Percentiles rank a stretch among this genome's conserved stretches.
Conservation (phyloP, 2,329 filamentous ascomycete genomes). For the Aspergillus sp. region DNA sequence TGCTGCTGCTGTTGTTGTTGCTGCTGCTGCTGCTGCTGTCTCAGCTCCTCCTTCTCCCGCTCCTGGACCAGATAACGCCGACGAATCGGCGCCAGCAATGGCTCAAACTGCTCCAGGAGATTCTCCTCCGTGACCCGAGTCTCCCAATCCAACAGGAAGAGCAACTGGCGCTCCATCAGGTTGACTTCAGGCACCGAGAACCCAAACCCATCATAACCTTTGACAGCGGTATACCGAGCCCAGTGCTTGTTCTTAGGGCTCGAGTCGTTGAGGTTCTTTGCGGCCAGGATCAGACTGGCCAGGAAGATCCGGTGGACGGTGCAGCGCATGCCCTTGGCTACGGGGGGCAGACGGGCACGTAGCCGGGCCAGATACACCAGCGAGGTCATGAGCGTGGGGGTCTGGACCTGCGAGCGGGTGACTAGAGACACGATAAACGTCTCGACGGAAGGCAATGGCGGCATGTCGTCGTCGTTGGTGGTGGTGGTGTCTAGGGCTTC, state of each 20-base stretch:
- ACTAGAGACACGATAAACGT: conserved; percentile 89
- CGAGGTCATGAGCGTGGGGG: conserved; percentile 93
- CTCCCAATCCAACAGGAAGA: conserved; percentile 92
- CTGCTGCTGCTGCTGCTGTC: conserved; percentile 9
- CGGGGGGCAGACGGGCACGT: conserved; percentile 75
- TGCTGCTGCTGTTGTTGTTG: background rate
- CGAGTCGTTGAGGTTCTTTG: conserved; percentile 97
- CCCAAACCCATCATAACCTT: conserved; percentile 66
- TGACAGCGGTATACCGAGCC: conserved; percentile 82
- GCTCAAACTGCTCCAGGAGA: conserved; percentile 77
- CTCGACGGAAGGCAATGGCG: conserved; percentile 67
- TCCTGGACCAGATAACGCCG: conserved; percentile 48
- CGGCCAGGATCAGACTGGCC: conserved; percentile 56
- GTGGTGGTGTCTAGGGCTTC: background rate
- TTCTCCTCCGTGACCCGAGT: conserved; percentile 77
- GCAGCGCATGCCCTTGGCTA: conserved; percentile 92
- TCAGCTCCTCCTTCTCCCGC: conserved; percentile 31
- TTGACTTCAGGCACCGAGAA: conserved; percentile 96
- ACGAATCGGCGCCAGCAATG: conserved; percentile 80
- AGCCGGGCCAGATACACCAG: conserved; percentile 87
- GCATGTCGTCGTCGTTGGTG: conserved; percentile 27
- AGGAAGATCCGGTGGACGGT: conserved; percentile 97
- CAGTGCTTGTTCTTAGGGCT: conserved; percentile 99
- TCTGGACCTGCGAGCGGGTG: conserved; percentile 88
- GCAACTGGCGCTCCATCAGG: conserved; percentile 97